Percentiles rank a stretch among this genome's conserved stretches.
Evolutionary conservation across 148 eudicot species (phyloP).

Genomic region (Arctostaphylos glauca): DNA sequence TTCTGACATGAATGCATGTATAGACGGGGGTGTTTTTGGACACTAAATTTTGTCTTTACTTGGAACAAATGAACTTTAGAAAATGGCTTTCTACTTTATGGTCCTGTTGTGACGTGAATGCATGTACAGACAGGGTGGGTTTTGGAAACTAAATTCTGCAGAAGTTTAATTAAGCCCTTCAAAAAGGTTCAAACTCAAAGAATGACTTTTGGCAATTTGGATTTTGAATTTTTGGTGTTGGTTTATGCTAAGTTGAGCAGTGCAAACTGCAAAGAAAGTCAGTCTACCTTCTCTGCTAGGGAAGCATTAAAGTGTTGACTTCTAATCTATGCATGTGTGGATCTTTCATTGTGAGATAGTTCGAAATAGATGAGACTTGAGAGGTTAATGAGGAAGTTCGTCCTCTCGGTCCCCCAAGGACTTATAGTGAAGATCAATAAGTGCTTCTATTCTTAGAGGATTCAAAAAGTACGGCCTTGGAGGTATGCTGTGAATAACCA

Average conservation of each 20-base stretch:
- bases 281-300: background rate
- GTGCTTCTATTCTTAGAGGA: background rate
- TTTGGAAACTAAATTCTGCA: background rate
- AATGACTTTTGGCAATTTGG: constrained; percentile 1
- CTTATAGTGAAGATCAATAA: background rate
- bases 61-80: background rate
- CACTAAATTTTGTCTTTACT: background rate
- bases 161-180: background rate
- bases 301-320: background rate
- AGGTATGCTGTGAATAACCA: constrained; percentile 13
- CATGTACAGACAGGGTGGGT: background rate
- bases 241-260: background rate
- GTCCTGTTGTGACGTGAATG: background rate
- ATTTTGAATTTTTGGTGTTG: background rate
- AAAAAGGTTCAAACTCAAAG: background rate
- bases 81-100: background rate
- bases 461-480: background rate
- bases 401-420: background rate
- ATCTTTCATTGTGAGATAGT: background rate
- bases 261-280: background rate
- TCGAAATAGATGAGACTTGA: background rate
- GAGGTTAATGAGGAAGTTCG: background rate
- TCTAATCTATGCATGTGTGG: background rate
- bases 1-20: background rate
- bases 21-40: background rate